A percentile compares a stretch with the other conserved stretches of the same genome.
Evolutionary conservation across 176 grass and related monocot species (phyloP).

Genomic region (Carex kokanica): DNA sequence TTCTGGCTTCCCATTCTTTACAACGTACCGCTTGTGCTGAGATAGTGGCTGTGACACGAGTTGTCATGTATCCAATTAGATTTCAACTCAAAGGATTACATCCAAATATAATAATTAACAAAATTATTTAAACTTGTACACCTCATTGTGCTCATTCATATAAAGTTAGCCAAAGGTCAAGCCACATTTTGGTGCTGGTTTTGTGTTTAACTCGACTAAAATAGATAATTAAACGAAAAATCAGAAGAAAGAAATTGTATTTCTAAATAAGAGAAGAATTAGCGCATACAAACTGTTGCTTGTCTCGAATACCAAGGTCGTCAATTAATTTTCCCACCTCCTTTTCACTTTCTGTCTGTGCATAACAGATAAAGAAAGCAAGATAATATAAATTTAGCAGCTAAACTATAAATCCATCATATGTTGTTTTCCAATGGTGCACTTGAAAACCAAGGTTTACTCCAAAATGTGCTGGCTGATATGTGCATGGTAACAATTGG

Average conservation of each 20-base stretch:
- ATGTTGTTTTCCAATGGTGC: not conserved
- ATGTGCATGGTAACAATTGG: slow-evolving; percentile 14
- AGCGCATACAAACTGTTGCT: slow-evolving; percentile 74
- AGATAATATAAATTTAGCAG: slow-evolving; percentile 33
- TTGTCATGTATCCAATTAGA: slow-evolving; percentile 16
- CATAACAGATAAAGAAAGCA: slow-evolving; percentile 10
- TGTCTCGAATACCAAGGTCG: slow-evolving; percentile 64
- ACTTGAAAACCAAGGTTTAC: not conserved
- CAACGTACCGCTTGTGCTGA: slow-evolving; percentile 86
- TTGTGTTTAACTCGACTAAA: not conserved
- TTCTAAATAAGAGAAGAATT: slow-evolving; percentile 28
- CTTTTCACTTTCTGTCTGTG: slow-evolving; percentile 41
- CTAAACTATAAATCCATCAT: not conserved
- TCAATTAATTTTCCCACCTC: slow-evolving; percentile 77
- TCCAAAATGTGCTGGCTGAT: slow-evolving; percentile 27
- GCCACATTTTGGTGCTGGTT: not conserved
- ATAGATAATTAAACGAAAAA: not conserved
- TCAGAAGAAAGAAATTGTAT: not conserved
- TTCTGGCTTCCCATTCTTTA: slow-evolving; percentile 67
- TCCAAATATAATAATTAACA: not conserved
- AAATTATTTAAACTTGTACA: not conserved
- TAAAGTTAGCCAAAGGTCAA: slow-evolving; percentile 8
- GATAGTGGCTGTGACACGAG: slow-evolving; percentile 62
- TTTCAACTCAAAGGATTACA: not conserved
- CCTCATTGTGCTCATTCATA: not conserved